phyloP scores from a whole-genome alignment of 179 eudicot genomes.

The Beta corolliflora region DNA sequence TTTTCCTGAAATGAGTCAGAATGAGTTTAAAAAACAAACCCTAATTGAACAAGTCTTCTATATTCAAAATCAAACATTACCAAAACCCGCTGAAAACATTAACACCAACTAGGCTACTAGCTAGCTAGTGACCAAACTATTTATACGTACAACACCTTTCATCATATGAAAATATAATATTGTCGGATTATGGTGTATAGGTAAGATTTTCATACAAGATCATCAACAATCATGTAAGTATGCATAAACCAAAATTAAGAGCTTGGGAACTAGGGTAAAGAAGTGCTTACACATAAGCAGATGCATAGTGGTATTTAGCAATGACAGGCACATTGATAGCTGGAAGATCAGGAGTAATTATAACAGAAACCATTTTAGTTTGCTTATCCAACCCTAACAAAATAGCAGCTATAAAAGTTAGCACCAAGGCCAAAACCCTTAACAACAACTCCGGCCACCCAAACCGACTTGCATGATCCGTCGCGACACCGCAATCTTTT shows the following conservation, averaged over 20 bases:
- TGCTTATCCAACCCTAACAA: constrained; percentile 62
- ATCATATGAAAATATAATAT: no score
- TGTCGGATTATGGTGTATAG: no score
- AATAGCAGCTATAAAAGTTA: constrained; percentile 53
- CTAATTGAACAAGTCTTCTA: no score
- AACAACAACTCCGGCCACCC: constrained; percentile 14
- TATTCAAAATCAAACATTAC: no score
- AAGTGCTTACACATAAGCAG: constrained; percentile 69
- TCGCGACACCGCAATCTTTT: not conserved
- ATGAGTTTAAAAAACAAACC: no score
- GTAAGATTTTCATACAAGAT: no score
- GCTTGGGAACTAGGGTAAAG: not conserved
- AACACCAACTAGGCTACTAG: no score
- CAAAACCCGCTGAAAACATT: no score
- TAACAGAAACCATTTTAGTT: constrained; percentile 42
- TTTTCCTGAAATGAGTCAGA: no score
- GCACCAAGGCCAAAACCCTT: constrained; percentile 40
- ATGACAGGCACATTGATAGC: constrained; percentile 48
- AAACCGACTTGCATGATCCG: not conserved
- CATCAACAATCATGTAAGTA: not conserved
- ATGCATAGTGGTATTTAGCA: constrained; percentile 54
- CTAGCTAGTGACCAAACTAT: no score
- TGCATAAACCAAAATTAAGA: not conserved
- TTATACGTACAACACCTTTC: no score
- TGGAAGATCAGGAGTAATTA: constrained; percentile 52